Base-by-base conservation (phyloP, 2,329 filamentous ascomycete species). In the Pseudopithomyces maydicus region DNA sequence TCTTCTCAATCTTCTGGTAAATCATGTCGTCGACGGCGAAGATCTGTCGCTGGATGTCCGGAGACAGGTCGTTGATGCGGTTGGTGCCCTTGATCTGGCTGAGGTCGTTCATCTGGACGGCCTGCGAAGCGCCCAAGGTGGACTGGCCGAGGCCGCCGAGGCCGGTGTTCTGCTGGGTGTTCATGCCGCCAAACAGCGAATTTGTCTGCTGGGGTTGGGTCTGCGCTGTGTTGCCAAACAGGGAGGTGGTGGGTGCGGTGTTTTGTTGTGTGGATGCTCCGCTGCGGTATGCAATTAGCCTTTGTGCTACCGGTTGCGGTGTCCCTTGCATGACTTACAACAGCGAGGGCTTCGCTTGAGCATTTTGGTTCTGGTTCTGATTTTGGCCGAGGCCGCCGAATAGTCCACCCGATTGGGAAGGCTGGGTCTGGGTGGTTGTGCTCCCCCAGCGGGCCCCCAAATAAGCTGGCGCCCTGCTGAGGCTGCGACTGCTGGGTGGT, bases 11-110 rank as follows among this genome's bases (percentile, higher is more conserved):
- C 72, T 95, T 92, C 52, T 84, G 83, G 67, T 91, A 86, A 66
- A 99, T 94, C 62, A 89, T 86, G 56, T 85, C 85, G 76, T 99
- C 94, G 61, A 96, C 86, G 10, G 82, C 78, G 60, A 91, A 86
- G 59, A 99, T 90, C 64, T 91, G 80, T 60, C 87, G 85, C 71
- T 96, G 92, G 15, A 97, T 81, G 29, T 91, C 87, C 64, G 94
- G 90, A 58, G 90, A 87, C 26, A 97, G 88, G 75, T 97, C 94
- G 72, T 92, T 91, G 80, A 95, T 97, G 59, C 95, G 91, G 3
- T 92, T 97, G 0, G 93, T 96, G 15, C 90, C 89, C 51, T 92
- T 87, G 58, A 98, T 81, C 71, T 90, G 91, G 66, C 85, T 85
- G 17, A 71, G 67, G 32, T 55, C 51, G 2, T 65, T 66, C 45